These are phyloP conservation scores for Cladosporium phlei DNA, from an alignment of 2,329 filamentous ascomycete species.

Conservation along the genomic window DNA sequence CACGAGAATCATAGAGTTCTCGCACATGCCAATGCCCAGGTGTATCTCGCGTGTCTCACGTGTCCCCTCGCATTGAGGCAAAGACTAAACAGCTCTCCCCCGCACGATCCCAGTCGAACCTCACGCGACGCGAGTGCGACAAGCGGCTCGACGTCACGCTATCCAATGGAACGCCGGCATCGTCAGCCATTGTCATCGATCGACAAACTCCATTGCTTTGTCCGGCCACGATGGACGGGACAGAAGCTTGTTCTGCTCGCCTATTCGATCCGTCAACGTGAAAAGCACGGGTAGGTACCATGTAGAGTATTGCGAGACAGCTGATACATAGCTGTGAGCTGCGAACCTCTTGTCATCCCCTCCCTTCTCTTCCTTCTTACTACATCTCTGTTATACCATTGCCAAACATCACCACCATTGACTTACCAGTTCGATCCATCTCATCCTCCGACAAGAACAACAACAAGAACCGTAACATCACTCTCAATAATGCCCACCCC, in stretches of 20 bases:
- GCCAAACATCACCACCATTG: neutral
- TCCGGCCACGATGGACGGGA: neutral
- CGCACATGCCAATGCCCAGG: too few species aligned
- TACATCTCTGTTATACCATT: neutral
- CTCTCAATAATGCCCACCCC: slow-evolving; percentile 6
- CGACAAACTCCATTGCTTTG: neutral
- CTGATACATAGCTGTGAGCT: neutral
- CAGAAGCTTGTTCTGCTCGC: too few species aligned
- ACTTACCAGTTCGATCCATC: too few species aligned
- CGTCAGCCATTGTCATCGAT: slow-evolving; percentile 6
- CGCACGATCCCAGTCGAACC: slow-evolving; percentile 9
- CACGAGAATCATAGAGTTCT: too few species aligned
- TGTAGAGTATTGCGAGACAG: slow-evolving; percentile 2
- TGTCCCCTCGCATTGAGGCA: neutral
- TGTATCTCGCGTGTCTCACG: too few species aligned
- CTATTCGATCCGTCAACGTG: too few species aligned
- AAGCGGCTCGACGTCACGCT: slow-evolving; percentile 8
- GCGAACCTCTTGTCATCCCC: neutral
- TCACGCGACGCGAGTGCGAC: too few species aligned
- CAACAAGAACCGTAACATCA: neutral
- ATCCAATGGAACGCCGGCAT: neutral
- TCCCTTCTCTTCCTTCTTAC: slow-evolving; percentile 1
- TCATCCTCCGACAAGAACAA: too few species aligned
- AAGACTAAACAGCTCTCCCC: neutral
- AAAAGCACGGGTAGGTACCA: slow-evolving; percentile 4